Percentiles rank a stretch among this genome's conserved stretches.
These are phyloP conservation scores for Hanseniaspora nectarophila DNA, from an alignment of 805 yeast species.

Conservation along the genomic window DNA sequence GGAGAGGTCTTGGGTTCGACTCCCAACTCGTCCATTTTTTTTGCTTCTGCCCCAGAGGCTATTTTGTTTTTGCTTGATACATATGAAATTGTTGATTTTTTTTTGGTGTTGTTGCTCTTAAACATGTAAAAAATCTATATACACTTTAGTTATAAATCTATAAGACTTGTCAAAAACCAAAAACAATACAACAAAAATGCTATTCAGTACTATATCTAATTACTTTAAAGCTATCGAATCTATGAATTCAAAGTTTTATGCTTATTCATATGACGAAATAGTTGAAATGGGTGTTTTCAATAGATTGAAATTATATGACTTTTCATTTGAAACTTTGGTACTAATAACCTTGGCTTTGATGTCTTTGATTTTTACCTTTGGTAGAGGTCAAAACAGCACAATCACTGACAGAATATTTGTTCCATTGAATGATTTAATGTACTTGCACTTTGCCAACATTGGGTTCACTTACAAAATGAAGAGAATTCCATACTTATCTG, in stretches of 20 bases:
- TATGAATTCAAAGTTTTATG: slow-evolving; percentile 26
- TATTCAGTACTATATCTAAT: background rate
- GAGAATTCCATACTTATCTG: slow-evolving; percentile 30
- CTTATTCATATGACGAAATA: slow-evolving; percentile 39
- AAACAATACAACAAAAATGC: background rate
- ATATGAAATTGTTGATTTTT: no score
- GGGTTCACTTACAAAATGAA: slow-evolving; percentile 23
- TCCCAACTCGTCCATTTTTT: slow-evolving; percentile 55
- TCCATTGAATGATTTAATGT: slow-evolving; percentile 41
- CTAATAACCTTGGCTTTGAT: slow-evolving; percentile 40
- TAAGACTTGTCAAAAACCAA: background rate
- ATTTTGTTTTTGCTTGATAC: no score
- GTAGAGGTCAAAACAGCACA: slow-evolving; percentile 45
- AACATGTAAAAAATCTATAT: no score
- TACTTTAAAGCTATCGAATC: slow-evolving; percentile 19
- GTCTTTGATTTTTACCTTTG: slow-evolving; percentile 42
- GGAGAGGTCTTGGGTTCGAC: slow-evolving; percentile 70
- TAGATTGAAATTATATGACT: slow-evolving; percentile 52
- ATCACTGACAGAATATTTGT: slow-evolving; percentile 44
- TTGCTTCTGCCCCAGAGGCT: slow-evolving; percentile 35
- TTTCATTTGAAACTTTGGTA: slow-evolving; percentile 62
- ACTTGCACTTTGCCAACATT: slow-evolving; percentile 64
- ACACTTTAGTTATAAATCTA: no score
- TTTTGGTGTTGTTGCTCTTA: no score
- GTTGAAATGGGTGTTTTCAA: slow-evolving; percentile 44